These are phyloP conservation scores for Leucocoprinus leucothites DNA, from an alignment of 768 basidiomycete genomes.

Conservation along the genomic window DNA sequence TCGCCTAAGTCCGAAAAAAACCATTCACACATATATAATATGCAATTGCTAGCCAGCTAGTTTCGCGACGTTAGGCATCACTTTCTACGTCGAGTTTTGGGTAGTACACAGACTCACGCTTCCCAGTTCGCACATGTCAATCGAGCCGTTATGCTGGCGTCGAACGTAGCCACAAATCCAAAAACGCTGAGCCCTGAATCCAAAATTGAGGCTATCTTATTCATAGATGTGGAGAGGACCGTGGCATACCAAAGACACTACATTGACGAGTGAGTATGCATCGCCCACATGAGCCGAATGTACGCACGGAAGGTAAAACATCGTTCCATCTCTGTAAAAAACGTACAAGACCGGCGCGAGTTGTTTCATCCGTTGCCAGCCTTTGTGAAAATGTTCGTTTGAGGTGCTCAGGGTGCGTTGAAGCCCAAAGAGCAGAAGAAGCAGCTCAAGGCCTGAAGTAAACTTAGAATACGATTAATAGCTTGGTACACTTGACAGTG, in stretches of 20 bases:
- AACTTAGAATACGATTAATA: background rate
- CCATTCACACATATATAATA: constrained; percentile 4
- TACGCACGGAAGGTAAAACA: constrained; percentile 8
- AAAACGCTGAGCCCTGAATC: constrained; percentile 2
- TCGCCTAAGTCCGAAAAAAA: too few species aligned
- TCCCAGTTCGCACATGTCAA: constrained; percentile 9
- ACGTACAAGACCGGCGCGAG: constrained; percentile 4
- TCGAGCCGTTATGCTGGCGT: background rate
- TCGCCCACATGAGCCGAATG: background rate
- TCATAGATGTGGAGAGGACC: background rate
- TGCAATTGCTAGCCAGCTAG: constrained; percentile 4
- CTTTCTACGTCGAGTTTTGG: too few species aligned
- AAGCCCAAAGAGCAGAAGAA: background rate
- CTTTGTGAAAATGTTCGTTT: background rate
- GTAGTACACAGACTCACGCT: background rate
- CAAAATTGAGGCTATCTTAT: background rate
- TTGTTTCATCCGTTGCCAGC: background rate
- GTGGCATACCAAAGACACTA: constrained; percentile 2
- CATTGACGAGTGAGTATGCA: background rate
- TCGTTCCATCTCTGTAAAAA: constrained; percentile 9
- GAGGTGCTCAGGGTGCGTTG: background rate
- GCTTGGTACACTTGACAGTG: background rate
- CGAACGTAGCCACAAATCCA: background rate
- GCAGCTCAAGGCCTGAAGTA: background rate
- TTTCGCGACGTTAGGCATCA: too few species aligned